Percentiles rank a stretch among this genome's conserved stretches.
phyloP scores from a whole-genome alignment of 2,329 filamentous ascomycete species.

The Myriosclerotinia duriaeana region DNA sequence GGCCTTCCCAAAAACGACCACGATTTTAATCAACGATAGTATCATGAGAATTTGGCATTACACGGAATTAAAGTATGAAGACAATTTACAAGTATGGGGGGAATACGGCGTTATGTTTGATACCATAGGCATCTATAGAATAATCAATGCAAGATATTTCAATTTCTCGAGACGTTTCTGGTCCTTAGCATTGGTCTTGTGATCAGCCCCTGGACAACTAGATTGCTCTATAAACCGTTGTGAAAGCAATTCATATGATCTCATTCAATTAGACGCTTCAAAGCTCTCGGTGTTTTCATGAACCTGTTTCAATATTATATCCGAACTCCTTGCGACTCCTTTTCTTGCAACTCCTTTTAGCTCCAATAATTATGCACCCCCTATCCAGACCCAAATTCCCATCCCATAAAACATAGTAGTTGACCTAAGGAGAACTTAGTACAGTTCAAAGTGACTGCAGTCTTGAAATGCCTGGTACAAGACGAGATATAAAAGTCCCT shows the following conservation, averaged over 20 bases:
- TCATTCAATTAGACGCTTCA: not conserved
- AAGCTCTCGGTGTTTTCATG: not conserved
- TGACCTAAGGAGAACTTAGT: not conserved
- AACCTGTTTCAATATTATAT: not conserved
- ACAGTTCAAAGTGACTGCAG: not conserved
- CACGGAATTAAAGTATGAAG: conserved; percentile 27
- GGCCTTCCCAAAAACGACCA: conserved; percentile 21
- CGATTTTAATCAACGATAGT: conserved; percentile 7
- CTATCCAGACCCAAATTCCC: not conserved
- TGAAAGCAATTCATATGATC: not conserved
- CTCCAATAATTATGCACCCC: not conserved
- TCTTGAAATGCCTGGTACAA: not conserved
- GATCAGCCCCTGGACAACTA: not conserved
- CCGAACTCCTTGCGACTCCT: conserved; percentile 15
- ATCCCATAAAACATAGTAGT: conserved; percentile 9
- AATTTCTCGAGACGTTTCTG: not conserved
- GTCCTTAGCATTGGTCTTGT: not conserved
- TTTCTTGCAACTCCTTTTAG: conserved; percentile 6
- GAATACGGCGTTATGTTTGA: conserved; percentile 31
- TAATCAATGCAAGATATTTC: conserved; percentile 8
- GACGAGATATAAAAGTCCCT: conserved; percentile 30
- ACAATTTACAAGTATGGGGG: conserved; percentile 19
- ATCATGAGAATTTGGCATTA: conserved; percentile 19
- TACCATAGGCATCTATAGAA: conserved; percentile 35
- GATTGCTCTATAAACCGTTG: not conserved